Evolutionary conservation across 148 eudicot genomes (phyloP), one percentile per base, ranked within the genome.

Genomic region (Linanthus parryae): DNA sequence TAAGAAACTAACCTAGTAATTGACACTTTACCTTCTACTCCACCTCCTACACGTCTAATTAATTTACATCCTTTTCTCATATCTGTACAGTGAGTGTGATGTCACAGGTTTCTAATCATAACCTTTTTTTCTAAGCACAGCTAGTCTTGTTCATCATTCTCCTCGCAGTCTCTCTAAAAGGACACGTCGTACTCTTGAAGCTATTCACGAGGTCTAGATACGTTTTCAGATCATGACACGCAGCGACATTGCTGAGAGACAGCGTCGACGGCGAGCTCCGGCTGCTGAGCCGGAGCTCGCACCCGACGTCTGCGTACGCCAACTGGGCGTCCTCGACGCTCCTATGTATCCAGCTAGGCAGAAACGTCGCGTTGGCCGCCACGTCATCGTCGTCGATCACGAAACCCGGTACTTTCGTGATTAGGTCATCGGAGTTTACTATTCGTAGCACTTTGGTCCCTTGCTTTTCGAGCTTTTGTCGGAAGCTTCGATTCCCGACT

Each of bases 181-280:
- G 83, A 37, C 85, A 90, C 6, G 61, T 70, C 0, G 88, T 63
- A 14, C 73, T 61, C 10, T 66, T 72, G 16, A 73, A 71, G 0
- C 71, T 73, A 14, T 73, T 66, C 5, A 91, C 95, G 40, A 91
- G 62, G 18, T 73, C 65, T 0, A 91, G 71, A 45, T 92, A 92
- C 19, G 98, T 92, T 37, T 87, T 81, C 7, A 92, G 57, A 41
- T 92, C 98, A 48, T 92, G 98, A 20, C 94, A 81, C 21, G 78
- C 61, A 14, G 88, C 98, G 3, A 84, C 56, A 15, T 84, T 54
- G 43, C 65, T 59, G 5, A 71, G 63, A 17, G 45, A 45, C 2
- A 74, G 40, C n/a, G n/a, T n/a, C 41, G 54, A 33, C 0, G 86
- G 70, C 30, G 78, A 69, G 48, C 57, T 73, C 8, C 67, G 48